A percentile compares a stretch with the other conserved stretches of the same genome.
Evolutionary conservation across 2,329 filamentous ascomycete species (phyloP).

Genomic region (Fusarium sambucinum): DNA sequence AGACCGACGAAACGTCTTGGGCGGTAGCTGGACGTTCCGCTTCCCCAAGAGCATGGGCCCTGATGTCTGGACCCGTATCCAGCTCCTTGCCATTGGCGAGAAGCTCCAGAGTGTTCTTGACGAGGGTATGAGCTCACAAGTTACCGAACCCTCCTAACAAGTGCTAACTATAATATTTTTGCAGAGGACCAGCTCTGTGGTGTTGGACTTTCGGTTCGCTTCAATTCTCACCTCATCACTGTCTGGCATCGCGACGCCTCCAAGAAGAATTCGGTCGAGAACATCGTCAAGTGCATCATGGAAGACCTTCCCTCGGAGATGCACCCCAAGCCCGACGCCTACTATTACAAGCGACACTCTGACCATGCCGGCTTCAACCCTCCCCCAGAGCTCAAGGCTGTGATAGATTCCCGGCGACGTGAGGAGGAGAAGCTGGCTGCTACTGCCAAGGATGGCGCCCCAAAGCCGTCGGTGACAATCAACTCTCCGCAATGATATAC

Average conservation of each 20-base stretch:
- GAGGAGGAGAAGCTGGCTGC: conserved; percentile 54
- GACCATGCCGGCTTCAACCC: conserved; percentile 87
- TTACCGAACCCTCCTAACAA: conserved; percentile 1
- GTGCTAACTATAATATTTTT: conserved; percentile 17
- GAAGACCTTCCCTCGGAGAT: conserved; percentile 79
- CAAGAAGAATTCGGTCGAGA: conserved; percentile 82
- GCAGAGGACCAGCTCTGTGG: conserved; percentile 89
- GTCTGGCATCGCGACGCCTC: conserved; percentile 93
- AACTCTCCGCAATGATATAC: conserved; percentile 47
- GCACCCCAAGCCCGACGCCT: conserved; percentile 76
- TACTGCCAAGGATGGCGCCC: conserved; percentile 37
- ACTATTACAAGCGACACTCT: conserved; percentile 89
- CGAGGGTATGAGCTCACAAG: conserved; percentile 63
- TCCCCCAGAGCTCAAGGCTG: conserved; percentile 68
- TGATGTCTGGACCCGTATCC: conserved; percentile 84
- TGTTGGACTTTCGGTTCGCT: conserved; percentile 86
- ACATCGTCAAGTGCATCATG: conserved; percentile 78
- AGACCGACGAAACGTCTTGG: conserved; percentile 86
- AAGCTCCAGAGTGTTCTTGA: conserved; percentile 80
- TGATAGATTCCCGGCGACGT: conserved; percentile 67
- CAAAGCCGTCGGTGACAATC: conserved; percentile 46
- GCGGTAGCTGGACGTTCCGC: conserved; percentile 93
- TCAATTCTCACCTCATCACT: conserved; percentile 88
- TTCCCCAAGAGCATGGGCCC: conserved; percentile 80
- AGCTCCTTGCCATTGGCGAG: conserved; percentile 86